Base-by-base conservation (phyloP, 2,329 filamentous ascomycete genomes). In the Dactylellina leptospora region DNA sequence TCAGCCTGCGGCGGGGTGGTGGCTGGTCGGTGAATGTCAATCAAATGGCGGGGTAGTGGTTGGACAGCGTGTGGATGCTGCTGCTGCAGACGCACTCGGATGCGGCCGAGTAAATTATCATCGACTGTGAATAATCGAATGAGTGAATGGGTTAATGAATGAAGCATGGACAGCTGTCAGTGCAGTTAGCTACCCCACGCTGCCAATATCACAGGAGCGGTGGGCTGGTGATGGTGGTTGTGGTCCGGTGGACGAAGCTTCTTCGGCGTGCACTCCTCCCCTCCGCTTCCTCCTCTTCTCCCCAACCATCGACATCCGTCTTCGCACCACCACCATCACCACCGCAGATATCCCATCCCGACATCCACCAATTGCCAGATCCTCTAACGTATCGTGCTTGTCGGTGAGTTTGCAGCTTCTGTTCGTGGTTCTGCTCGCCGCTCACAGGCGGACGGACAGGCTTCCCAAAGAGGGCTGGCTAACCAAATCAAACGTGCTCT, bases 401-500 rank as follows among this genome's bases (percentile, higher is more conserved):
- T n/a, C 6, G 30, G 30, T 33, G 30, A 33, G 30, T 33, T n/a
- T n/a, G n/a, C n/a, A n/a, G n/a, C n/a, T n/a, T n/a, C n/a, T n/a
- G n/a, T n/a, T n/a, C n/a, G n/a, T n/a, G n/a, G n/a, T n/a, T 16
- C 20, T 16, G 38, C 23, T 38, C 44, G 30, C 51, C 53, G 61
- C 61, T 55, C 55, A 22, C 4, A 61, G 48, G 25, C 56, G 64
- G 64, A 61, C 61, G 56, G 50, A 56, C 40, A 36, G 27, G 25
- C 54, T n/a, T n/a, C n/a, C 55, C 18, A 27, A 48, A 54, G 51
- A 27, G 53, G 47, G n/a, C 3, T 30, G 44, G 54, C 68, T 72
- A 72, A 64, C 59, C 59, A 47, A 64, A 72, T 59, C 59, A 64
- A 72, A 72, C 54, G 36, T 27, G 53, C 68, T 72, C 66, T 48